These are phyloP conservation scores for Chalara sp. DNA, from an alignment of 2,329 filamentous ascomycete genomes.

Conservation along the genomic window DNA sequence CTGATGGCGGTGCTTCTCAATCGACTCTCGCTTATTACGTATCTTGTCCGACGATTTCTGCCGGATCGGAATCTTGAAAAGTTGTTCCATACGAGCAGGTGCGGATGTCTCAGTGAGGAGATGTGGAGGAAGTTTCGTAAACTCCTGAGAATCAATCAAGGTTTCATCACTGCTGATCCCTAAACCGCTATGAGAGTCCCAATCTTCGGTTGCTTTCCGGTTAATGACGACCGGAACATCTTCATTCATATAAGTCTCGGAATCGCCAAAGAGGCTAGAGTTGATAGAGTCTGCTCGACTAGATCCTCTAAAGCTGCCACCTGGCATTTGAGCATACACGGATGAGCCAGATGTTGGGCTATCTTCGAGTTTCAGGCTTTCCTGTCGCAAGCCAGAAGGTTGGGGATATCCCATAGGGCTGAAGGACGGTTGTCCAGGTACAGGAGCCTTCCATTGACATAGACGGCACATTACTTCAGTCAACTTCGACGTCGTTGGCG, in stretches of 20 bases:
- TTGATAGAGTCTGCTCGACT: conserved; percentile 85
- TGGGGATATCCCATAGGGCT: conserved; percentile 50
- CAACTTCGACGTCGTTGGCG: conserved; percentile 85
- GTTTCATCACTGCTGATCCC: conserved; percentile 61
- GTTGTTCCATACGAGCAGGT: conserved; percentile 49
- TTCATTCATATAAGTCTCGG: conserved; percentile 70
- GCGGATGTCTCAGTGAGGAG: conserved; percentile 58
- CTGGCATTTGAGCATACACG: conserved; percentile 66
- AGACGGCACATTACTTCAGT: conserved; percentile 80
- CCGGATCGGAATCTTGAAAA: conserved; percentile 34
- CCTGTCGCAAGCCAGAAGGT: conserved; percentile 58
- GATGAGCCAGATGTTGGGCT: conserved; percentile 67
- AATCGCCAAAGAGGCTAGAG: conserved; percentile 81
- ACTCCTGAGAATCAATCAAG: conserved; percentile 26
- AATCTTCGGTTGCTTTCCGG: conserved; percentile 68
- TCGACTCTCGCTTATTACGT: conserved; percentile 64
- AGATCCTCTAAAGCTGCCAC: conserved; percentile 70
- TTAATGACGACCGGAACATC: conserved; percentile 71
- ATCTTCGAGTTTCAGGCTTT: conserved; percentile 60
- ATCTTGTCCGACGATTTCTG: conserved; percentile 68
- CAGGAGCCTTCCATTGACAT: conserved; percentile 87
- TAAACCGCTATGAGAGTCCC: conserved; percentile 71
- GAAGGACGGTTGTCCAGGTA: conserved; percentile 36
- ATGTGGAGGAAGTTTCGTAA: conserved; percentile 37
- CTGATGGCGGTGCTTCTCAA: conserved; percentile 67